Base-by-base conservation (phyloP, 331 rosid species). In the Quercus tomentella region DNA sequence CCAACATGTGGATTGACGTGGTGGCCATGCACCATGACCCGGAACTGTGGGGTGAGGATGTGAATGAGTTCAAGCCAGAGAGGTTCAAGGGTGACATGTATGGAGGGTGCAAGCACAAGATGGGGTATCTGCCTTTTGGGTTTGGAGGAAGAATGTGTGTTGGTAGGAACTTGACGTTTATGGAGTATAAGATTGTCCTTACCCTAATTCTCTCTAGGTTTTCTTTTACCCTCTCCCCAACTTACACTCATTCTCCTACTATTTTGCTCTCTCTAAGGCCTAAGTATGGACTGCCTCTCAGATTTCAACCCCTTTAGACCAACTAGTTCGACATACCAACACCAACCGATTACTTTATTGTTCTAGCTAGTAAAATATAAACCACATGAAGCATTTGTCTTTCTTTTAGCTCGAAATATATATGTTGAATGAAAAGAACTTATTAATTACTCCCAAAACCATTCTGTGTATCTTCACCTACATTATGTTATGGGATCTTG, bases 111-210 rank as follows among this genome's bases (percentile, higher is more conserved):
- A 80, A 69, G 31, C 93, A 92, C 90, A 88, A 84, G 85, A 91
- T 94, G 97, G 97, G 94, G 3, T 92, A 83, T 79, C 71, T 94
- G 83, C 97, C 98, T 0, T 94, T 92, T 61, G 98, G 98, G 14
- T 91, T 94, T 69, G 98, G 98, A 72, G 97, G 97, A 2, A 88
- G 98, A 43, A 85, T 84, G 86, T 94, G 97, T 78, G 82, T 94
- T 2, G 98, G 98, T 3, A 82, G 94, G 75, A 88, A 92, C 91
- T 80, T 94, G 86, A 83, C 84, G 45, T 87, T 90, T 9, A 81
- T 92, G 93, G 97, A 94, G 87, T 94, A 94, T 18, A 92, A 86
- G 89, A 84, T 94, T 28, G 92, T 91, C 22, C 70, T 26, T 54
- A 83, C 88, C 21, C 77, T 89, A 4, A 89, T 92, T 30, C 87